Evolutionary conservation across 495 filamentous ascomycete species (phyloP).

Genomic region (Penicillium manginii): DNA sequence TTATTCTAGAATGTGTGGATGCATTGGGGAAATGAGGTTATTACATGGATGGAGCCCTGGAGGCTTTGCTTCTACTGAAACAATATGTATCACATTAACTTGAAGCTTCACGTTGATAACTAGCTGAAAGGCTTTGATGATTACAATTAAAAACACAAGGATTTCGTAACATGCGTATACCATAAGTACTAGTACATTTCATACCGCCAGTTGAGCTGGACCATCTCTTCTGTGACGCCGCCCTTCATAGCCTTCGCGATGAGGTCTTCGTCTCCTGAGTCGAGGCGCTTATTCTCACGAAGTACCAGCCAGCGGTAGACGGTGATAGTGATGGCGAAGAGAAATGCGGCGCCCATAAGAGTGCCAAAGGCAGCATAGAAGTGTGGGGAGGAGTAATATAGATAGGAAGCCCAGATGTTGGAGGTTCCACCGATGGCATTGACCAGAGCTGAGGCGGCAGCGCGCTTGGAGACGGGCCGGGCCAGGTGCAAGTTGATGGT

Average conservation of each 20-base stretch:
- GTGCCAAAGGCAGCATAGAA: constrained; percentile 44
- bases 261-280: constrained; percentile 34
- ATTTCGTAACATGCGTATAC: background rate
- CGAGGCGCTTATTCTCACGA: constrained; percentile 39
- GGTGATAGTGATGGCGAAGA: constrained; percentile 35
- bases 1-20: constrained; percentile 38
- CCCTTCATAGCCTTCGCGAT: constrained; percentile 39
- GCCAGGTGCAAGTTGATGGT: constrained; percentile 35
- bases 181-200: constrained; percentile 40
- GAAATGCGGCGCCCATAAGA: constrained; percentile 36
- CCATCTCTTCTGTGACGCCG: constrained; percentile 46
- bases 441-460: constrained; percentile 33
- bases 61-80: background rate
- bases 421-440: constrained; percentile 41
- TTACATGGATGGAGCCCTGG: background rate
- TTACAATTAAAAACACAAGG: background rate
- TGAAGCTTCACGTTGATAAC: background rate
- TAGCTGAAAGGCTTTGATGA: background rate
- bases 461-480: constrained; percentile 32
- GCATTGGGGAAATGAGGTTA: constrained; percentile 17
- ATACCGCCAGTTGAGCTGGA: constrained; percentile 45
- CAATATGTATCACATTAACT: constrained; percentile 7
- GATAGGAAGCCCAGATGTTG: constrained; percentile 45
- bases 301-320: constrained; percentile 41
- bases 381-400: constrained; percentile 38